A percentile compares a stretch with the other conserved stretches of the same genome.
Evolutionary conservation across 2,329 filamentous ascomycete species (phyloP).

Genomic region (Claviceps humidiphila): DNA sequence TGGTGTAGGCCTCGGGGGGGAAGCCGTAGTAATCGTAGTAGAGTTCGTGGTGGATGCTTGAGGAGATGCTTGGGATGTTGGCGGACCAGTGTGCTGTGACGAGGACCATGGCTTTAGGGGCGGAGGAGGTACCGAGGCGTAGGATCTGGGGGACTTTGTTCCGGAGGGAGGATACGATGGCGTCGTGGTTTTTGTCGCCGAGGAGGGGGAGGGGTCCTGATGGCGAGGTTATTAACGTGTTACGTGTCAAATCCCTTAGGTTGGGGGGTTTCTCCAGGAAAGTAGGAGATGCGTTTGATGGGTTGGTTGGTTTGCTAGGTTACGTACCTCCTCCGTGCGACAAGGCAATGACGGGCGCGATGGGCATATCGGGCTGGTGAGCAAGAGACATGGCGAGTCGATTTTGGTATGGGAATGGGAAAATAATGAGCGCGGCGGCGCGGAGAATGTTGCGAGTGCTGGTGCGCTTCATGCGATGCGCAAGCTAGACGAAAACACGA

Average conservation of each 20-base stretch:
- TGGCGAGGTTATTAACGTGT: not conserved
- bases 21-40: slow-evolving; percentile 49
- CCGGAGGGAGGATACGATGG: slow-evolving; percentile 37
- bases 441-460: too few species aligned
- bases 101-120: slow-evolving; percentile 38
- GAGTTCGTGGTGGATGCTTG: slow-evolving; percentile 30
- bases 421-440: too few species aligned
- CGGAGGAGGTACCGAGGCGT: slow-evolving; percentile 34
- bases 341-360: slow-evolving; percentile 32
- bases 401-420: too few species aligned
- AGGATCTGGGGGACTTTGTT: slow-evolving; percentile 42
- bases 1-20: slow-evolving; percentile 38
- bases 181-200: slow-evolving; percentile 37
- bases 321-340: slow-evolving; percentile 34
- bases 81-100: slow-evolving; percentile 47
- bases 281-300: too few species aligned
- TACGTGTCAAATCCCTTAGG: too few species aligned
- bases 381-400: not conserved
- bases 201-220: slow-evolving; percentile 45
- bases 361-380: slow-evolving; percentile 19
- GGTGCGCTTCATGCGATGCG: too few species aligned
- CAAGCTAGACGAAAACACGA: too few species aligned
- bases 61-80: slow-evolving; percentile 35
- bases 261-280: too few species aligned
- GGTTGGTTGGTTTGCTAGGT: too few species aligned